A percentile compares a stretch with the other conserved stretches of the same genome.
Evolutionary conservation across 345 rosid genomes (phyloP).

Genomic region (Brassica juncea): DNA sequence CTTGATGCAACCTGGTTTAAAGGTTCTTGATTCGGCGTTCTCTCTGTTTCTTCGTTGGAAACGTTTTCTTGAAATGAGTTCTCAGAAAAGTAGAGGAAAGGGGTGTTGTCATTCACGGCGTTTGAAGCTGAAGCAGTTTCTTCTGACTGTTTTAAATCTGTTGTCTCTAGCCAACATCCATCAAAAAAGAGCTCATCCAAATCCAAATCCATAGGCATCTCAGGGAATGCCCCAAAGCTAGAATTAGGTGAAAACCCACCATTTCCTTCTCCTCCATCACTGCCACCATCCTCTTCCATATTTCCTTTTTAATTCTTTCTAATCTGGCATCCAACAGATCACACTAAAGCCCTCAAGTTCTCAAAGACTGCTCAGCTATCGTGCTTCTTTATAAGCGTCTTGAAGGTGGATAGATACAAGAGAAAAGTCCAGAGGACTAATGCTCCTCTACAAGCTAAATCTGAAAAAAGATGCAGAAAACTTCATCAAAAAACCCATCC

Average conservation of each 20-base stretch:
- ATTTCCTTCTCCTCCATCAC: conserved; percentile 26
- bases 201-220: conserved; percentile 76
- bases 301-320: conserved; percentile 23
- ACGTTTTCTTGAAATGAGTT: conserved; percentile 35
- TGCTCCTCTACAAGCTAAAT: conserved; percentile 44
- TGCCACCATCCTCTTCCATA: conserved; percentile 57
- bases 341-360: conserved; percentile 24
- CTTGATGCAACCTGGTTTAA: conserved; percentile 32
- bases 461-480: conserved; percentile 30
- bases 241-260: conserved; percentile 51
- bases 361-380: conserved; percentile 6
- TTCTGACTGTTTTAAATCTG: conserved; percentile 47
- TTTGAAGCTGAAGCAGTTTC: conserved; percentile 39
- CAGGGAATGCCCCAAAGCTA: conserved; percentile 48
- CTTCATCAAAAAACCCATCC: neutral
- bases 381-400: conserved; percentile 27
- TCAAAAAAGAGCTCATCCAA: conserved; percentile 83
- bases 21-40: conserved; percentile 23
- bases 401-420: conserved; percentile 46
- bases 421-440: conserved; percentile 59
- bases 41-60: conserved; percentile 40
- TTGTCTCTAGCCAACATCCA: conserved; percentile 80
- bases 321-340: conserved; percentile 39
- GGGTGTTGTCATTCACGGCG: conserved; percentile 32
- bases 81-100: conserved; percentile 36